Evolutionary conservation across 2,329 filamentous ascomycete genomes (phyloP), one percentile per base, ranked within the genome.

Genomic region (Aspergillaceae sp.): DNA sequence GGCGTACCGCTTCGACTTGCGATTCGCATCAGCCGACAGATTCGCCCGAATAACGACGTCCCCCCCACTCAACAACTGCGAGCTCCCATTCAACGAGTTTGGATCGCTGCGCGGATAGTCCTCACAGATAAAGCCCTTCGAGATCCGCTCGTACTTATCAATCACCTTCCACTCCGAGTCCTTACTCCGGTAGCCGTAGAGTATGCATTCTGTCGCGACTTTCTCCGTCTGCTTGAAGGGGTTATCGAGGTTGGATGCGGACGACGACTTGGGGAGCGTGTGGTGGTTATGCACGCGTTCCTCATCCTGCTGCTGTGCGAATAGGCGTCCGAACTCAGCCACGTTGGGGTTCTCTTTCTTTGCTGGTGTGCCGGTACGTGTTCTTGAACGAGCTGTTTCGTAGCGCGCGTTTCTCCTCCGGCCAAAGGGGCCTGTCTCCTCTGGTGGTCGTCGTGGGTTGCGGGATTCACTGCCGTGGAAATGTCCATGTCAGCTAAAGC

Each of bases 41-140:
- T 78, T 77, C 43, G 79, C 76, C 48, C 82, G 79, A 41, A 84
- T 82, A 6, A 84, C 78, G 7, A 85, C 82, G 43, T 85, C 80
- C 56, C 88, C 83, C 51, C 84, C 78, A 50, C 87, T 78, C 54
- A 90, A 80, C 1, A 83, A 78, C 61, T 86, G 70, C n/a, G 71
- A 85, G 71, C 85, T 91, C 48, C 84, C 77, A 47, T 77, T 75
- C 60, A 80, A 78, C 51, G 82, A 77, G 46, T 80, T 75, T 2
- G 87, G 86, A n/a, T 91, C 84, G 52, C 86, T 83, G 51, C 91
- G 83, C 6, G 89, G 82, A 67, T 97, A 97, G 68, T 96, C 90
- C 70, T 97, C 91, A 67, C 90, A 90, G 62, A 96, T 87, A 51
- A 80, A 72, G 28, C 90, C 90, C 30, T 70, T 68, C 5, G 87